Evolutionary conservation across 108 stramenopile genomes (phyloP).

Genomic region (Craspedostauros australis): DNA sequence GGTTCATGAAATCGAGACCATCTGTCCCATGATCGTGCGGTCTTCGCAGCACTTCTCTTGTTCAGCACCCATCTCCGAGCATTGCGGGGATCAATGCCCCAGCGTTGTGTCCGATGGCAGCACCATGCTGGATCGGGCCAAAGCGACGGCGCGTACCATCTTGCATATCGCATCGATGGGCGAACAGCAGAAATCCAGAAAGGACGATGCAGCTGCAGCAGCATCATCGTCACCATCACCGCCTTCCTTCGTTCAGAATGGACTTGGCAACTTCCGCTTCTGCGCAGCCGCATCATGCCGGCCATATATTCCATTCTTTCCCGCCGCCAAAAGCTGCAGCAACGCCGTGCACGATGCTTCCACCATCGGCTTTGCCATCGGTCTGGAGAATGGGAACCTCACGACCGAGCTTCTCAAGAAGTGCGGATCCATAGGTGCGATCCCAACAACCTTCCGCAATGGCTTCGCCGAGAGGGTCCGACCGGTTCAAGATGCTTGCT

Average conservation of each 20-base stretch:
- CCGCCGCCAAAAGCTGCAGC: constrained; percentile 48
- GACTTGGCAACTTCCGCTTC: constrained; percentile 79
- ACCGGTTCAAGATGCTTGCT: constrained; percentile 50
- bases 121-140: constrained; percentile 24
- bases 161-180: constrained; percentile 40
- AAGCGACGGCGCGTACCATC: constrained; percentile 46
- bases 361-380: constrained; percentile 54
- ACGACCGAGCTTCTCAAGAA: constrained; percentile 33
- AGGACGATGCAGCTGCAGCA: too few species aligned
- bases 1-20: constrained; percentile 17
- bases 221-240: too few species aligned
- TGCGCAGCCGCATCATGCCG: constrained; percentile 41
- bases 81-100: too few species aligned
- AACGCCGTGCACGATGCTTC: background rate
- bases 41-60: constrained; percentile 50
- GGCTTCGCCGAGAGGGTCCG: constrained; percentile 34
- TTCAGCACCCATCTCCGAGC: constrained; percentile 37
- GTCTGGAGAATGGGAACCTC: constrained; percentile 76
- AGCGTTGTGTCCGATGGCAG: too few species aligned
- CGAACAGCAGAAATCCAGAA: constrained; percentile 2
- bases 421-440: constrained; percentile 36
- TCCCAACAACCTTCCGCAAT: constrained; percentile 31
- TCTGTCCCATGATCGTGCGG: constrained; percentile 40
- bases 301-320: constrained; percentile 75
- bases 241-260: too few species aligned